Conservation (phyloP, 176 grass and related monocot genomes). For the Dactylis glomerata region DNA sequence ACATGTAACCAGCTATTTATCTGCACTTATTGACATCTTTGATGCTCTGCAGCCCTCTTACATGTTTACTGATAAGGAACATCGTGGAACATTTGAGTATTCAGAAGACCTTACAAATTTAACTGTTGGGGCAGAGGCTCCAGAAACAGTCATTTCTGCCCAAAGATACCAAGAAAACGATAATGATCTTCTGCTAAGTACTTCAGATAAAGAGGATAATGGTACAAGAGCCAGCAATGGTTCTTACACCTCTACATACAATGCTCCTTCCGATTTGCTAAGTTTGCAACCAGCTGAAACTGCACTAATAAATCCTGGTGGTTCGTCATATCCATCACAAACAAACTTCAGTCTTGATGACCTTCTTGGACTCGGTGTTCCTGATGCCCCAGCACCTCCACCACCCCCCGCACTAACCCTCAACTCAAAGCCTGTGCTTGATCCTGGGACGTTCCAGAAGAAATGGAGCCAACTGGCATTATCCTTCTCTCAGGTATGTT, state of each 20-base stretch:
- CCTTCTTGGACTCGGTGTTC: slow-evolving; percentile 74
- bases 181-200: slow-evolving; percentile 96
- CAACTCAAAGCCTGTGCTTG: slow-evolving; percentile 73
- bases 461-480: slow-evolving; percentile 90
- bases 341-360: slow-evolving; percentile 78
- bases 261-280: slow-evolving; percentile 76
- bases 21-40: slow-evolving; percentile 12
- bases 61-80: slow-evolving; percentile 98
- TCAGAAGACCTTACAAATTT: slow-evolving; percentile 81
- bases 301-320: slow-evolving; percentile 41
- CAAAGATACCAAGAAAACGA: slow-evolving; percentile 96
- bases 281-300: slow-evolving; percentile 54
- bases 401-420: slow-evolving; percentile 58
- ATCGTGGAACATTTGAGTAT: slow-evolving; percentile 93
- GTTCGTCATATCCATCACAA: slow-evolving; percentile 35
- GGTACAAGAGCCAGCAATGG: slow-evolving; percentile 51
- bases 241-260: slow-evolving; percentile 67
- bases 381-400: slow-evolving; percentile 38
- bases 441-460: slow-evolving; percentile 89
- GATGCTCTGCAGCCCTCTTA: slow-evolving; percentile 82
- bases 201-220: slow-evolving; percentile 91
- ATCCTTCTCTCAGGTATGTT: slow-evolving; percentile 75
- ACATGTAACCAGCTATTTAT: slow-evolving; percentile 13
- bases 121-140: slow-evolving; percentile 54
- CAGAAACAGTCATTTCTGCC: slow-evolving; percentile 66